phyloP scores from a whole-genome alignment of 2,329 filamentous ascomycete species.

The Colletotrichum viniferum region DNA sequence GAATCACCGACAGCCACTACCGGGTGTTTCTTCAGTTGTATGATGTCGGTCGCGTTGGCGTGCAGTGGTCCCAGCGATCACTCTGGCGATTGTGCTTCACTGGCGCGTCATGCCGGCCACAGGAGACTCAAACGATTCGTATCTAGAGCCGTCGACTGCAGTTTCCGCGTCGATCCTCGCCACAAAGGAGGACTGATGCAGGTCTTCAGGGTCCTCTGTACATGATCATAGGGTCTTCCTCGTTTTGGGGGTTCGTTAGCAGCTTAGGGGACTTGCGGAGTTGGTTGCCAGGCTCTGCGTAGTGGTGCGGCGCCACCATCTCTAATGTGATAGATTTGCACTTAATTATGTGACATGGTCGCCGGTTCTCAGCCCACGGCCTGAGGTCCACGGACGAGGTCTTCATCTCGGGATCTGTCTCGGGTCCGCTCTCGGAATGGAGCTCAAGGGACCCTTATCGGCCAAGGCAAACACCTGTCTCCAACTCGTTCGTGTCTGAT shows the following conservation, averaged over 20 bases:
- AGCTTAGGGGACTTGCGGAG: background rate
- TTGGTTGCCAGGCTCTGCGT: background rate
- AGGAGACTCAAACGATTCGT: background rate
- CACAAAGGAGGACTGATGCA: background rate
- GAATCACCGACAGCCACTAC: background rate
- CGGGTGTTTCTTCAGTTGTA: background rate
- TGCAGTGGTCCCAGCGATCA: background rate
- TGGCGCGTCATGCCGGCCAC: background rate
- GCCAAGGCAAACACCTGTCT: background rate
- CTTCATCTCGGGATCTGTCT: background rate
- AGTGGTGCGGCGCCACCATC: background rate
- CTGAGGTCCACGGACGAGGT: background rate
- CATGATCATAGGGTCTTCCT: constrained; percentile 1
- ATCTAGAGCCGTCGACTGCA: background rate
- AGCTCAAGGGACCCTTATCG: background rate
- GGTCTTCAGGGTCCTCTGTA: constrained; percentile 1
- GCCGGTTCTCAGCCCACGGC: background rate
- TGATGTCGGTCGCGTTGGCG: background rate
- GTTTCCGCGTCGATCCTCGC: constrained; percentile 2
- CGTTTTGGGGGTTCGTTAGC: background rate
- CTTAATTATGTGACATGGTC: background rate
- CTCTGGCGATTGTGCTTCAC: background rate
- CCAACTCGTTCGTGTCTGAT: background rate
- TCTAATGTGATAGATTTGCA: background rate
- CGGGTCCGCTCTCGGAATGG: background rate